Evolutionary conservation across 2,329 filamentous ascomycete species (phyloP).

Genomic region (Bipolaris oryzae): DNA sequence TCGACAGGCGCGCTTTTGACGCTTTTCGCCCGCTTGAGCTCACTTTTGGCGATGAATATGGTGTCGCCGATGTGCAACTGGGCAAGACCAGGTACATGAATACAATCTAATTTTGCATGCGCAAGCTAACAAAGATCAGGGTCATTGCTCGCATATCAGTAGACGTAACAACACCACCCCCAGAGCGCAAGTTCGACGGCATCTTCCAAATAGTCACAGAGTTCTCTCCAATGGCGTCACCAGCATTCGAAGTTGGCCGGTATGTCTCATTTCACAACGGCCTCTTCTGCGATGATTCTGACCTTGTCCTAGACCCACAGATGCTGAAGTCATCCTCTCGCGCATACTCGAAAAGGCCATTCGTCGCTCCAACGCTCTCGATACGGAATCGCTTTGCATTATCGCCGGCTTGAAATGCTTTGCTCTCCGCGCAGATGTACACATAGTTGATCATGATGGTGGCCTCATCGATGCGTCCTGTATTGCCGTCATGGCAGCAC

Average conservation of each 20-base stretch:
- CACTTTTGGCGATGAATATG: slow-evolving; percentile 87
- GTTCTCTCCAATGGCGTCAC: slow-evolving; percentile 88
- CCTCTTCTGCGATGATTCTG: slow-evolving; percentile 23
- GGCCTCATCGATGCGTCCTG: slow-evolving; percentile 87
- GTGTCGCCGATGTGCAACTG: slow-evolving; percentile 82
- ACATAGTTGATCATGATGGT: slow-evolving; percentile 89
- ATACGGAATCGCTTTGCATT: slow-evolving; percentile 95
- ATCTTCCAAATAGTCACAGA: slow-evolving; percentile 92
- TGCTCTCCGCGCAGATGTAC: slow-evolving; percentile 87
- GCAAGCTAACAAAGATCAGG: slow-evolving; percentile 54
- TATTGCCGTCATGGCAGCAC: slow-evolving; percentile 82
- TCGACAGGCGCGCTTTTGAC: slow-evolving; percentile 83
- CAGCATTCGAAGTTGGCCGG: slow-evolving; percentile 84
- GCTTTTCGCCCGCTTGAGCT: slow-evolving; percentile 79
- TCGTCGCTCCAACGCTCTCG: slow-evolving; percentile 86
- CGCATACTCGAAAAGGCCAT: slow-evolving; percentile 92
- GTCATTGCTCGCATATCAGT: slow-evolving; percentile 85
- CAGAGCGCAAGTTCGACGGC: slow-evolving; percentile 92
- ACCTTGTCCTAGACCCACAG: slow-evolving; percentile 65
- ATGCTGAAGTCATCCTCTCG: slow-evolving; percentile 83
- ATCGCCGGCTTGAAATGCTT: slow-evolving; percentile 90
- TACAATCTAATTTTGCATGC: neutral
- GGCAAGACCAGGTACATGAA: slow-evolving; percentile 81
- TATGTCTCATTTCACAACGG: slow-evolving; percentile 44
- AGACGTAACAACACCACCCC: slow-evolving; percentile 82